phyloP scores from a whole-genome alignment of 1,284 basidiomycete species.

The Pseudozyma flocculosa region DNA sequence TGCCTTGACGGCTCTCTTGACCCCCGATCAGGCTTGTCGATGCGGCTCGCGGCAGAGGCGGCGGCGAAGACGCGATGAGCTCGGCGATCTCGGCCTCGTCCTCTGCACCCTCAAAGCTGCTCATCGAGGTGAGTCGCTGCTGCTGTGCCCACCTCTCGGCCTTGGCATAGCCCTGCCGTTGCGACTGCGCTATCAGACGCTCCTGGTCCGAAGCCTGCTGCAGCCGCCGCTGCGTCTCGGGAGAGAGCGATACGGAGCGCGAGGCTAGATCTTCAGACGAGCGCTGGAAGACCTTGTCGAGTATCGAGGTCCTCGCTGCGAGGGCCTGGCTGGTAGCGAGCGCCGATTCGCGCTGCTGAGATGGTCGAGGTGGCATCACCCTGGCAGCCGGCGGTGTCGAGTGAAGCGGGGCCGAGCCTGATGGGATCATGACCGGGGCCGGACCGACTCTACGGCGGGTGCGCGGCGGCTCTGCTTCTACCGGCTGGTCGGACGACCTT shows the following conservation, averaged over 20 bases:
- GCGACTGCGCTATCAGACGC: neutral
- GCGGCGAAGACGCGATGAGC: neutral
- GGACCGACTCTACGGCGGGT: neutral
- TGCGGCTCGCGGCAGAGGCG: neutral
- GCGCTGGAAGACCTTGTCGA: neutral
- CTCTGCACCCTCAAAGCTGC: neutral
- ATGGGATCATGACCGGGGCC: neutral
- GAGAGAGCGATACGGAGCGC: neutral
- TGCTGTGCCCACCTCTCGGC: neutral
- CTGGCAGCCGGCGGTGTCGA: neutral
- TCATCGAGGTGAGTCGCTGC: neutral
- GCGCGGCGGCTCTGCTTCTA: no score
- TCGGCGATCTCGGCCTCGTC: neutral
- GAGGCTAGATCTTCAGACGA: neutral
- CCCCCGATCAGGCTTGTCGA: neutral
- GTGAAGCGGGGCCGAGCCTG: neutral
- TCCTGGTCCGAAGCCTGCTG: neutral
- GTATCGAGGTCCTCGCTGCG: neutral
- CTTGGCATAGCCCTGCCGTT: neutral
- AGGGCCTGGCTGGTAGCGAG: neutral
- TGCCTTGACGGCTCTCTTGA: neutral
- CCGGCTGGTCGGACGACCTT: neutral
- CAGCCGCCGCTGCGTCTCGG: no score
- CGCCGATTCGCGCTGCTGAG: no score
- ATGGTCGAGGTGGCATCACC: neutral